Conservation (phyloP, 495 filamentous ascomycete genomes). For the Thermochaetoides thermophila region DNA sequence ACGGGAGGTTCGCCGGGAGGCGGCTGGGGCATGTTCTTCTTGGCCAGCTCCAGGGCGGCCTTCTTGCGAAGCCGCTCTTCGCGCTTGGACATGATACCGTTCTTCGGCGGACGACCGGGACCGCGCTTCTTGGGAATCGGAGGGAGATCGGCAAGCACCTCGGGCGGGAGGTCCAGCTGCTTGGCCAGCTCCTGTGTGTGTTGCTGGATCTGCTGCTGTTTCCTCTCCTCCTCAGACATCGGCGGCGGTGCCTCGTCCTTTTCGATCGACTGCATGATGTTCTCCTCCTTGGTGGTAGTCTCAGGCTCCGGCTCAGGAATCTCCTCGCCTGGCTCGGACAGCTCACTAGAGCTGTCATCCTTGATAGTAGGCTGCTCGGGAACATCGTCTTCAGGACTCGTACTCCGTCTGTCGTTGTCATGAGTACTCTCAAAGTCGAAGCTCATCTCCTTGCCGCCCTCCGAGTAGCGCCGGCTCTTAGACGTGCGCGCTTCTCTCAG, state of each 20-base stretch:
- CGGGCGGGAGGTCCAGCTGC: constrained; percentile 21
- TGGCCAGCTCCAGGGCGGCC: constrained; percentile 36
- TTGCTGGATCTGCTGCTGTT: constrained; percentile 9
- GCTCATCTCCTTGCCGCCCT: constrained; percentile 45
- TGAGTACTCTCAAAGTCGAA: constrained; percentile 49
- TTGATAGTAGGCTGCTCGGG: constrained; percentile 2
- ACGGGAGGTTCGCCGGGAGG: constrained; percentile 29
- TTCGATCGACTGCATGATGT: constrained; percentile 21
- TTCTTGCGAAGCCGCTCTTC: constrained; percentile 54
- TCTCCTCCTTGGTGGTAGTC: constrained; percentile 24
- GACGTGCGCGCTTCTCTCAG: constrained; percentile 25
- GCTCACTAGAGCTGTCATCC: constrained; percentile 16
- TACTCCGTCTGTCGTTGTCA: constrained; percentile 35
- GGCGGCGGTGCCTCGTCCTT: constrained; percentile 20
- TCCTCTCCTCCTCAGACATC: not conserved
- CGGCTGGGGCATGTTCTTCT: constrained; percentile 29
- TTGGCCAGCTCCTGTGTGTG: no score
- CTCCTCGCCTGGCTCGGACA: constrained; percentile 16
- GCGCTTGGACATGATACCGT: constrained; percentile 85
- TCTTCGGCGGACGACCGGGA: constrained; percentile 78
- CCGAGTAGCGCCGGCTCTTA: constrained; percentile 27
- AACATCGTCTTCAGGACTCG: constrained; percentile 35
- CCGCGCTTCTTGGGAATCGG: constrained; percentile 55
- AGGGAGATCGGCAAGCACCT: constrained; percentile 16
- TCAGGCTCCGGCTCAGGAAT: constrained; percentile 18